Base-by-base conservation (phyloP, 208 protist genomes). In the Strigomonas culicis region DNA sequence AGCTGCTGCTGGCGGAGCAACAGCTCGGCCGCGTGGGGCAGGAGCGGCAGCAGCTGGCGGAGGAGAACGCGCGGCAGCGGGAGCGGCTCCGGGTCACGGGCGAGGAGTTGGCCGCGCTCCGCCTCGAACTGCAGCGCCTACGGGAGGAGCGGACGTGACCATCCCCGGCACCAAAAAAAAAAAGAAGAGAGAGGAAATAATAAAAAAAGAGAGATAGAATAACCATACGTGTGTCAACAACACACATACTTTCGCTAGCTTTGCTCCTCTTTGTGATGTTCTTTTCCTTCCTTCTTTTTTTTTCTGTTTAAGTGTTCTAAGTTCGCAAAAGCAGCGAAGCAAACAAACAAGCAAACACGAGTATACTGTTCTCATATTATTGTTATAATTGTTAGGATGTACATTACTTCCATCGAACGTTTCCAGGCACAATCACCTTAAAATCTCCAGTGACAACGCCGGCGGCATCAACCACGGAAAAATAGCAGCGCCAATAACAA, bases 271-370 rank as follows among this genome's bases (percentile, higher is more conserved):
- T 10, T 57, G 13, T 57, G 4, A 24, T 4, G 4, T 49, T 3
- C 43, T 49, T n/a, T 49, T 49, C 59, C 4, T 64, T 50, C 53
- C 21, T 50, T 50, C 30, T 31, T 32, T 31, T 66, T 66, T 70
- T 63, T 53, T 55, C 21, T 44, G 22, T 57, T 57, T 6, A 11
- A 22, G 49, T 4, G 10, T 6, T 53, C 25, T 53, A 21, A 15
- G 24, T 27, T 57, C 31, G 30, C 27, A 39, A 58, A 27, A 56
- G n/a, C 27, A 22, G 10, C 13, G 19, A 64, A 64, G 21, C 11
- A 56, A 24, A 11, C 10, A 11, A 56, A 59, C 7, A 30, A 39
- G 19, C 7, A 59, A 59, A 39, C 28, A 66, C 28, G 25, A 70
- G 25, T 21, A 64, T 55, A 30, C 27, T 47, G 13, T 47, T 47